Evolutionary conservation across 768 basidiomycete genomes (phyloP).

Genomic region (Rhodotorula diobovata): DNA sequence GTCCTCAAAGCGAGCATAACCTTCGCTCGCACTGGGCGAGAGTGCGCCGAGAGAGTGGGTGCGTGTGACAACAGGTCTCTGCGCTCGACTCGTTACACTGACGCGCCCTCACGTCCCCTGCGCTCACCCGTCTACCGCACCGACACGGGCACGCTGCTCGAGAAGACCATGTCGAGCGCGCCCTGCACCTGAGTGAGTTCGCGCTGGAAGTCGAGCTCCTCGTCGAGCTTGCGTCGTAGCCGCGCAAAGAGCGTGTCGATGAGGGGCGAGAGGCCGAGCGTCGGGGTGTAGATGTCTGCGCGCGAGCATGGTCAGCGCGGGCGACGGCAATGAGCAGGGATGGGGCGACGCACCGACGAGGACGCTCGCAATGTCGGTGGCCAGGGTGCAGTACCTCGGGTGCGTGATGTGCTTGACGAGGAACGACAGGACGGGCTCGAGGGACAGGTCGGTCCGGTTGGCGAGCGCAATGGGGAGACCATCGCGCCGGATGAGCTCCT

Average conservation of each 20-base stretch:
- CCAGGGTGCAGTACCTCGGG: constrained; percentile 87
- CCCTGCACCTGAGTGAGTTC: constrained; percentile 78
- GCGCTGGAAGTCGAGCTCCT: constrained; percentile 81
- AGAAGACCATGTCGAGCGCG: constrained; percentile 76
- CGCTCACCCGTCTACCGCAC: background rate
- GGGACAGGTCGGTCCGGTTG: constrained; percentile 84
- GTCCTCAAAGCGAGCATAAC: no score
- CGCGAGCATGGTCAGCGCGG: background rate
- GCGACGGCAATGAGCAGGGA: background rate
- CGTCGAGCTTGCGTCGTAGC: constrained; percentile 73
- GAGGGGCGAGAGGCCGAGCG: constrained; percentile 88
- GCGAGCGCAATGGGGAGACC: constrained; percentile 78
- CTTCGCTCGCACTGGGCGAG: no score
- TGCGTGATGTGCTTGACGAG: constrained; percentile 79
- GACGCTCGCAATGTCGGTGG: constrained; percentile 69
- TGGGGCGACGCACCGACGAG: constrained; percentile 65
- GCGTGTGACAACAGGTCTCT: background rate
- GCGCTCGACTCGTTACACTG: background rate
- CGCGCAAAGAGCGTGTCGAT: constrained; percentile 81
- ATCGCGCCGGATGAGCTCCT: constrained; percentile 87
- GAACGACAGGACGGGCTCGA: constrained; percentile 84
- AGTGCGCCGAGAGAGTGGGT: no score
- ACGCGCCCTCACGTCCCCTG: no score
- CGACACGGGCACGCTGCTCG: background rate
- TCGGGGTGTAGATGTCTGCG: constrained; percentile 82